These are phyloP conservation scores for Xylaria arbuscula DNA, from an alignment of 2,329 filamentous ascomycete genomes.

Conservation along the genomic window DNA sequence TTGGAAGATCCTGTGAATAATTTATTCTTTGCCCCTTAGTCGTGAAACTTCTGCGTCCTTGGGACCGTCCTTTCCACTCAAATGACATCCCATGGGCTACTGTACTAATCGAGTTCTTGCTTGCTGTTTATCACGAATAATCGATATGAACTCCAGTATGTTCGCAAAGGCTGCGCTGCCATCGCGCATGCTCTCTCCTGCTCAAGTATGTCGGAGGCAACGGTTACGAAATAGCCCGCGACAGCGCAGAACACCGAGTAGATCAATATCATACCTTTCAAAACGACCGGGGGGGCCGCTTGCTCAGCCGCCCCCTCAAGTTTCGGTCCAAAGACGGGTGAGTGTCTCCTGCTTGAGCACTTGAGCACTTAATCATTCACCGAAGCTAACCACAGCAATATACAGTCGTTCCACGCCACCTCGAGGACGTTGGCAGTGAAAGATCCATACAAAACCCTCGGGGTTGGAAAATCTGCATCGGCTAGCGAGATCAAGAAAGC, in stretches of 20 bases:
- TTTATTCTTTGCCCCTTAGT: slow-evolving; percentile 12
- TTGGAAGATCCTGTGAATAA: slow-evolving; percentile 14
- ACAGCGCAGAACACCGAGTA: slow-evolving; percentile 48
- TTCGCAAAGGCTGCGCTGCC: slow-evolving; percentile 60
- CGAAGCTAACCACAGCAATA: slow-evolving; percentile 35
- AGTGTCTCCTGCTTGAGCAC: slow-evolving; percentile 23
- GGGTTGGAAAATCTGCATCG: slow-evolving; percentile 83
- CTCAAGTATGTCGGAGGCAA: slow-evolving; percentile 54
- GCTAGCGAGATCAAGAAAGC: slow-evolving; percentile 95
- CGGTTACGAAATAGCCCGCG: slow-evolving; percentile 56
- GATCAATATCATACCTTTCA: slow-evolving; percentile 43
- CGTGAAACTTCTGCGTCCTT: slow-evolving; percentile 4
- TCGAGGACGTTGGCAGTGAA: slow-evolving; percentile 63
- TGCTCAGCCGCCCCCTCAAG: slow-evolving; percentile 28
- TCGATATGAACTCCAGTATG: slow-evolving; percentile 61
- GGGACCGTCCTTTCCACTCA: neutral
- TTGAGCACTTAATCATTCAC: slow-evolving; percentile 5
- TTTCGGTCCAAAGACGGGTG: slow-evolving; percentile 40
- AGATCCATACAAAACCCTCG: slow-evolving; percentile 89
- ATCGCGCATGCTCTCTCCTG: slow-evolving; percentile 59
- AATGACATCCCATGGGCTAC: slow-evolving; percentile 16
- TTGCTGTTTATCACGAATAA: slow-evolving; percentile 22
- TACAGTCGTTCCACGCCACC: slow-evolving; percentile 71
- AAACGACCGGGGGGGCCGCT: slow-evolving; percentile 37
- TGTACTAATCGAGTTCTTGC: neutral